Evolutionary conservation across 805 yeast genomes (phyloP).

Genomic region (Ogataea ganodermae): DNA sequence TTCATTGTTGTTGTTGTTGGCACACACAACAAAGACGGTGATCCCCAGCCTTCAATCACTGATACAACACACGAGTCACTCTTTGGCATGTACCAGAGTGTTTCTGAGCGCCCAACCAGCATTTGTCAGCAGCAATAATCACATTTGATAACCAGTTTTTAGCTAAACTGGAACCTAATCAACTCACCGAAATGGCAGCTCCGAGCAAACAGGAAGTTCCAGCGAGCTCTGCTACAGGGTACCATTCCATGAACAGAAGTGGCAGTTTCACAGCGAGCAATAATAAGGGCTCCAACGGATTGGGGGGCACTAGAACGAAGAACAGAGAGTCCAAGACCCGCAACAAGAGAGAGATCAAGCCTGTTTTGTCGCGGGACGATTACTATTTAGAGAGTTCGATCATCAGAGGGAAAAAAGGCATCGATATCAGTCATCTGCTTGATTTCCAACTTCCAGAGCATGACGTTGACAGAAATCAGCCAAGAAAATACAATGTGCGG

Average conservation of each 20-base stretch:
- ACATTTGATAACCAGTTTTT: not conserved
- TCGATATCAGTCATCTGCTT: conserved; percentile 61
- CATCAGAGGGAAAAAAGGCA: conserved; percentile 30
- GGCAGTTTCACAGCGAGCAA: not conserved
- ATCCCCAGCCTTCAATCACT: not conserved
- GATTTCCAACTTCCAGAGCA: conserved; percentile 54
- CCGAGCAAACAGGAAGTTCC: conserved; percentile 2
- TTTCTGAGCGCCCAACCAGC: not conserved
- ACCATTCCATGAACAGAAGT: not conserved
- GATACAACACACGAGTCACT: not conserved
- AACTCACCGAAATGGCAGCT: not conserved
- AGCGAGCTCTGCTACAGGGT: not conserved
- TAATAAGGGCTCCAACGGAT: not conserved
- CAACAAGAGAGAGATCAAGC: conserved; percentile 43
- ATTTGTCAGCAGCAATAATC: conserved; percentile 2
- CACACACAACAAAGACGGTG: not conserved
- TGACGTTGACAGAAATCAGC: conserved; percentile 12
- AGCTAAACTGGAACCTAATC: not conserved
- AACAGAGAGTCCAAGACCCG: conserved; percentile 21
- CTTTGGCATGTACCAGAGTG: not conserved
- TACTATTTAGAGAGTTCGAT: conserved; percentile 25
- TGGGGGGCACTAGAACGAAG: conserved; percentile 6
- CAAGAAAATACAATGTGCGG: conserved; percentile 14
- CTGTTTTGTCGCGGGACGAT: conserved; percentile 18
- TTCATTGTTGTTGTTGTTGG: not conserved